phyloP scores from a whole-genome alignment of 169 alveolate species.

The Hepatocystis sp. region DNA sequence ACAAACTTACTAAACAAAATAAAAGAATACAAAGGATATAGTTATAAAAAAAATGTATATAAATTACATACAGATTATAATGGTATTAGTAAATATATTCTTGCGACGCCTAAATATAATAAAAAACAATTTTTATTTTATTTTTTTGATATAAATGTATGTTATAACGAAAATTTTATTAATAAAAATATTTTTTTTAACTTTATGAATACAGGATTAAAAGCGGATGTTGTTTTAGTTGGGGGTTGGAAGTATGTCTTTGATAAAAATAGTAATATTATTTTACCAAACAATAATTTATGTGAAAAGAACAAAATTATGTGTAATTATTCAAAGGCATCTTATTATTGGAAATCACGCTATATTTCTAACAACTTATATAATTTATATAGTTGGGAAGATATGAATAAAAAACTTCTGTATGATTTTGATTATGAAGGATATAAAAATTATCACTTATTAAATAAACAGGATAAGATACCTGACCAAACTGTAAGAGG shows the following conservation, averaged over 20 bases:
- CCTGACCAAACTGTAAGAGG: neutral
- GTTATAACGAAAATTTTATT: conserved; percentile 16
- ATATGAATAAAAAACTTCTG: neutral
- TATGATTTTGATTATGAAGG: neutral
- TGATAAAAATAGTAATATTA: too few species aligned
- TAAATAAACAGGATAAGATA: neutral
- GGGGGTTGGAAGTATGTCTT: conserved; percentile 36
- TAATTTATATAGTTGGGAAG: neutral
- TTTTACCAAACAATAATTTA: neutral
- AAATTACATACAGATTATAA: conserved; percentile 46
- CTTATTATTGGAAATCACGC: too few species aligned
- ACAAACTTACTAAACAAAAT: conserved; percentile 51
- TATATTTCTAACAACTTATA: neutral
- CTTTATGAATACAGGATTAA: neutral
- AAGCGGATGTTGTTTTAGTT: neutral
- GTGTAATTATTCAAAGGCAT: too few species aligned
- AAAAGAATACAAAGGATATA: conserved; percentile 11
- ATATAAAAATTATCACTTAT: neutral
- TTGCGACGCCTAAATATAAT: conserved; percentile 3
- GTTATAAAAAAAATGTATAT: conserved; percentile 27
- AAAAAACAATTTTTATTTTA: conserved; percentile 14
- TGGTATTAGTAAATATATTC: conserved; percentile 28
- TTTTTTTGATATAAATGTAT: conserved; percentile 17
- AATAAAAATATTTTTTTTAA: conserved; percentile 6
- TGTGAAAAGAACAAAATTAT: neutral